These are phyloP conservation scores for Sporobolomyces phaffii DNA, from an alignment of 768 basidiomycete genomes.

Conservation along the genomic window DNA sequence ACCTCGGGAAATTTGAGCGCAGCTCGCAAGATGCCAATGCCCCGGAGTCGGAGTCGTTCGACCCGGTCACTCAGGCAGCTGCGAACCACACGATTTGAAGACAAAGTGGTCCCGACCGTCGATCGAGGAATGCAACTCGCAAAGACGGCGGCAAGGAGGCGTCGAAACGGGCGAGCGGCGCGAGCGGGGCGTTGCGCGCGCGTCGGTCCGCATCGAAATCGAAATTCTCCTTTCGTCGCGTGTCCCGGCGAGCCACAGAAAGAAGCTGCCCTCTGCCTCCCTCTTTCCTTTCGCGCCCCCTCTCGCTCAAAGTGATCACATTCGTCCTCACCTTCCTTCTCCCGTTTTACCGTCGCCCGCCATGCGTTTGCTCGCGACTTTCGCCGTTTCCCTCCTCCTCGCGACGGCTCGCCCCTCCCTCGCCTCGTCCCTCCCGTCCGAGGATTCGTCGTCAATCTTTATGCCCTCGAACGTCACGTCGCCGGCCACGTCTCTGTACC, in stretches of 20 bases:
- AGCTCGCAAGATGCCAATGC: too few species aligned
- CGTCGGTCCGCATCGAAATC: not conserved
- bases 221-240: not conserved
- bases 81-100: too few species aligned
- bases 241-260: not conserved
- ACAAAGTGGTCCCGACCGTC: too few species aligned
- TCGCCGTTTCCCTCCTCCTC: conserved; percentile 6
- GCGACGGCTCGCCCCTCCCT: not conserved
- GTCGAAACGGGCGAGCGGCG: not conserved
- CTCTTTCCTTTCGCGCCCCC: not conserved
- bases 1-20: too few species aligned
- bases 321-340: not conserved
- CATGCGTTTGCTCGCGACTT: conserved; percentile 1
- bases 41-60: too few species aligned
- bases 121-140: not conserved
- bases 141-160: conserved; percentile 1
- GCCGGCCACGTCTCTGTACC: not conserved
- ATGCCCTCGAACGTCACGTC: not conserved
- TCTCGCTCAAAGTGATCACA: not conserved
- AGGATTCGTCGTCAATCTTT: not conserved
- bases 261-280: too few species aligned
- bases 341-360: not conserved
- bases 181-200: too few species aligned
- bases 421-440: conserved; percentile 1
- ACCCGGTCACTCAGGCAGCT: too few species aligned